Percentiles rank a stretch among this genome's conserved stretches.
phyloP scores from a whole-genome alignment of 306 rosid genomes.

The Cucurbita pepo region DNA sequence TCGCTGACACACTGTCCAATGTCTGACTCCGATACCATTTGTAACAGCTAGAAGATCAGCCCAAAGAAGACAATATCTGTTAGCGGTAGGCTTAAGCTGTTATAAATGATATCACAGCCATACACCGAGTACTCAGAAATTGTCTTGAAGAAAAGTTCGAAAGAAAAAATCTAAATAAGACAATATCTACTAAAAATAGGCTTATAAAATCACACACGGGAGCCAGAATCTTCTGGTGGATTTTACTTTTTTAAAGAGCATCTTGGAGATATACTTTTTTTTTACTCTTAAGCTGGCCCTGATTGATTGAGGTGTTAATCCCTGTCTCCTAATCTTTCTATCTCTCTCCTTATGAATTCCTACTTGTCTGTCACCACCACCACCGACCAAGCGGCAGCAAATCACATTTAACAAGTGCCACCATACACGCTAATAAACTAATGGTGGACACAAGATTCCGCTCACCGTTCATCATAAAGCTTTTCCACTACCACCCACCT shows the following conservation, averaged over 20 bases:
- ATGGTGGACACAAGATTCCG: slow-evolving; percentile 1
- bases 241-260: not conserved
- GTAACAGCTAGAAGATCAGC: no score
- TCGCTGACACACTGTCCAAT: no score
- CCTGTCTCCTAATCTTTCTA: not conserved
- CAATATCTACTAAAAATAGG: no score
- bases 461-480: not conserved
- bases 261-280: not conserved
- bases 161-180: no score
- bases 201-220: not conserved
- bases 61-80: no score
- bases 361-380: not conserved
- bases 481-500: slow-evolving; percentile 2
- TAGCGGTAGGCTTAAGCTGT: no score
- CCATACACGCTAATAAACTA: not conserved
- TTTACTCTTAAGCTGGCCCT: not conserved
- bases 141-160: no score
- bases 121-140: no score
- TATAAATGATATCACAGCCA: no score
- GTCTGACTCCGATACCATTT: no score
- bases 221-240: not conserved
- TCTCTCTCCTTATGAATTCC: not conserved
- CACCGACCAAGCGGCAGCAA: not conserved
- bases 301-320: not conserved
- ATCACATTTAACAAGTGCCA: not conserved